Conservation (phyloP, 805 yeast species). For the Metschnikowia aberdeeniae region DNA sequence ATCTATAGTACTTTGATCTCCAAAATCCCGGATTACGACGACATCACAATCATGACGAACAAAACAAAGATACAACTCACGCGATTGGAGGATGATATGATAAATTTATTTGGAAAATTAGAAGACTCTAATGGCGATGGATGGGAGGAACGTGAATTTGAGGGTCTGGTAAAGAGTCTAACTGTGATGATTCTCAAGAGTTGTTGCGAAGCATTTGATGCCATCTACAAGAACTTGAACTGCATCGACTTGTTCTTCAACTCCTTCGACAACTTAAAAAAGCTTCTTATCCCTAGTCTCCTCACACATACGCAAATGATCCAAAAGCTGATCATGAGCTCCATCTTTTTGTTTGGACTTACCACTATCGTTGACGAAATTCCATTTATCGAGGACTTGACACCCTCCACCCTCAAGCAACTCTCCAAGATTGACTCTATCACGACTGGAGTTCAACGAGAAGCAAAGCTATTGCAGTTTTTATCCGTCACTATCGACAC, state of each 20-base stretch:
- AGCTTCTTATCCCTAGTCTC: slow-evolving; percentile 34
- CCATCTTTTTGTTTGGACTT: slow-evolving; percentile 25
- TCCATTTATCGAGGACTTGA: slow-evolving; percentile 16
- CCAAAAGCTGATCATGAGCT: slow-evolving; percentile 23
- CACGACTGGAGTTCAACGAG: slow-evolving; percentile 35
- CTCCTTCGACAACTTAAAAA: slow-evolving; percentile 35
- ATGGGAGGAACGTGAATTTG: slow-evolving; percentile 30
- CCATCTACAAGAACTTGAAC: slow-evolving; percentile 23
- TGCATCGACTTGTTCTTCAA: slow-evolving; percentile 38
- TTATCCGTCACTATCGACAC: slow-evolving; percentile 32
- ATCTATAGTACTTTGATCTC: slow-evolving; percentile 36
- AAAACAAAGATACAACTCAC: slow-evolving; percentile 18
- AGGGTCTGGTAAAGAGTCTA: slow-evolving; percentile 19
- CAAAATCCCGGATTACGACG: slow-evolving; percentile 40
- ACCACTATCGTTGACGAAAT: slow-evolving; percentile 31
- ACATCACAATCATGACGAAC: slow-evolving; percentile 31
- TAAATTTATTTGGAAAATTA: slow-evolving; percentile 23
- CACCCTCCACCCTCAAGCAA: slow-evolving; percentile 25
- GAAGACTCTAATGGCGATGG: slow-evolving; percentile 7
- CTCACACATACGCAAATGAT: slow-evolving; percentile 30
- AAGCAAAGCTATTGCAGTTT: slow-evolving; percentile 26
- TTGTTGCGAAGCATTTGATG: slow-evolving; percentile 13
- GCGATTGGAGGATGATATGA: slow-evolving; percentile 31
- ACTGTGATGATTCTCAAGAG: slow-evolving; percentile 15
- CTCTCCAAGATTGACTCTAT: slow-evolving; percentile 35